phyloP scores from a whole-genome alignment of 768 basidiomycete genomes.

The Mycena indigotica region DNA sequence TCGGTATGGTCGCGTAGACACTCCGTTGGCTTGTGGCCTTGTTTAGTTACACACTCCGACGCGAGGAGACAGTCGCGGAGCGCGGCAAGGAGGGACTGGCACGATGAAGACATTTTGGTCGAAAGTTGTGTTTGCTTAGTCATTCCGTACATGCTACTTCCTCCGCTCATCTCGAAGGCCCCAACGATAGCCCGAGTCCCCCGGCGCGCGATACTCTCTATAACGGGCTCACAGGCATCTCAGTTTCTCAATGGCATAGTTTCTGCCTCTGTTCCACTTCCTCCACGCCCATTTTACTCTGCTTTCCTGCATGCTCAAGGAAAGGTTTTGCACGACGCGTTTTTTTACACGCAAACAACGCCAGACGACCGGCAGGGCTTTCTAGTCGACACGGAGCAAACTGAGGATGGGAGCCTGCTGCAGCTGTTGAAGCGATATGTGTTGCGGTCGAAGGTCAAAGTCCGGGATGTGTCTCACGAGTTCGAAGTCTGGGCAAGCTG shows the following conservation, averaged over 20 bases:
- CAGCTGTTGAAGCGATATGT: conserved; percentile 81
- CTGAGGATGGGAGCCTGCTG: conserved; percentile 62
- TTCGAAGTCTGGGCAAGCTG: conserved; percentile 85
- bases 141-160: conserved; percentile 27
- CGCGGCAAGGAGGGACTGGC: conserved; percentile 72
- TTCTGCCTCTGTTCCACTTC: conserved; percentile 48
- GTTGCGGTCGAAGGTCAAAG: conserved; percentile 85
- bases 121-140: not conserved
- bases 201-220: conserved; percentile 67
- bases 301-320: conserved; percentile 88
- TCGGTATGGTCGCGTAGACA: conserved; percentile 75
- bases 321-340: conserved; percentile 84
- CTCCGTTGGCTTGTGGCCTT: conserved; percentile 78
- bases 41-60: conserved; percentile 85
- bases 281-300: conserved; percentile 63
- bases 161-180: conserved; percentile 46
- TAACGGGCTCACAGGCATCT: conserved; percentile 79
- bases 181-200: conserved; percentile 65
- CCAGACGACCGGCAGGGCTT: conserved; percentile 52
- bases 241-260: conserved; percentile 83
- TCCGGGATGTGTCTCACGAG: conserved; percentile 75
- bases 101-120: conserved; percentile 72
- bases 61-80: conserved; percentile 83
- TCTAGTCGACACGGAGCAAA: conserved; percentile 71
- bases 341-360: conserved; percentile 68